Conservation (phyloP, 2,329 filamentous ascomycete genomes). For the Berkeleyomyces rouxiae region DNA sequence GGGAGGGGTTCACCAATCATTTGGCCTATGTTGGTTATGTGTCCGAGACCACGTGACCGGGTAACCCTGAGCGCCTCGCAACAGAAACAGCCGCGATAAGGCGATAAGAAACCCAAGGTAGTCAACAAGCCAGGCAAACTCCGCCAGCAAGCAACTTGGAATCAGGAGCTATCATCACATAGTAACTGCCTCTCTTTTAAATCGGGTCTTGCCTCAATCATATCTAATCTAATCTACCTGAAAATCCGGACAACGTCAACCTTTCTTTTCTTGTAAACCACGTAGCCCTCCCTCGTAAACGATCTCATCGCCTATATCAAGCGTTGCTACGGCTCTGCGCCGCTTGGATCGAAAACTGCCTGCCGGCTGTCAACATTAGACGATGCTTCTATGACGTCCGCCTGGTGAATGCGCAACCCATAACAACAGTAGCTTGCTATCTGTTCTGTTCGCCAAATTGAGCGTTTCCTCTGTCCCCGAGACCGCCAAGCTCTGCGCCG, state of each 20-base stretch:
- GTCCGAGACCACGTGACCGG: too few relatives aligned
- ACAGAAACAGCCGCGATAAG: background rate
- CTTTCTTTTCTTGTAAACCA: too few relatives aligned
- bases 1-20: too few relatives aligned
- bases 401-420: background rate
- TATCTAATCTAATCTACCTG: too few relatives aligned
- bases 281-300: too few relatives aligned
- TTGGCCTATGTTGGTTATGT: too few relatives aligned
- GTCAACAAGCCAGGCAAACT: background rate
- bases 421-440: background rate
- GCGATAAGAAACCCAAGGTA: background rate
- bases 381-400: background rate
- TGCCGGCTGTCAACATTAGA: background rate
- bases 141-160: too few relatives aligned
- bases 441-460: background rate
- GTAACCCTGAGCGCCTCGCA: background rate
- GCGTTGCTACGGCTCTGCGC: background rate
- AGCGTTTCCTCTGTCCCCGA: background rate
- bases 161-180: too few relatives aligned
- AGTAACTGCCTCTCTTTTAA: too few relatives aligned
- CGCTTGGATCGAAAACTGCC: background rate
- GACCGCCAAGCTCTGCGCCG: background rate
- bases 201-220: too few relatives aligned
- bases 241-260: too few relatives aligned
- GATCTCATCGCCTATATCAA: background rate